Conservation (phyloP, 2,329 filamentous ascomycete genomes). For the Cercospora beticola region DNA sequence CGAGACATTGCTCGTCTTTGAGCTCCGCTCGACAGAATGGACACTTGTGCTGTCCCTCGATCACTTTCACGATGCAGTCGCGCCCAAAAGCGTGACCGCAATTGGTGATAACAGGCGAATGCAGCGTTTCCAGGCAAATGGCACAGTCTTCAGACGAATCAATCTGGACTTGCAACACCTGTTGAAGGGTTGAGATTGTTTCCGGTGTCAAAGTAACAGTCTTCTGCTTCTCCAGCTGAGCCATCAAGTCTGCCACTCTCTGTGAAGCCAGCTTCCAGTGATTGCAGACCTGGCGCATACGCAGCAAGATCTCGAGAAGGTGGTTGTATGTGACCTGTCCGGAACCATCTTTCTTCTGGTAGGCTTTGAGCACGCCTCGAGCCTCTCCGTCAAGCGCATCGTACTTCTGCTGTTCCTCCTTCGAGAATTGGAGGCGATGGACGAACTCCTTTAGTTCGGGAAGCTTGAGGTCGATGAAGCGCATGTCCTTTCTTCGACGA, state of each 20-base stretch:
- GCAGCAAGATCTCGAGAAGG: conserved; percentile 76
- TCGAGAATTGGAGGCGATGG: conserved; percentile 69
- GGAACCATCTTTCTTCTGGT: conserved; percentile 27
- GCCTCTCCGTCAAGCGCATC: conserved; percentile 73
- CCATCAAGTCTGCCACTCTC: conserved; percentile 70
- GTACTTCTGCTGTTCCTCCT: conserved; percentile 75
- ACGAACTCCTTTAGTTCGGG: conserved; percentile 76
- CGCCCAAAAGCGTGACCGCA: conserved; percentile 81
- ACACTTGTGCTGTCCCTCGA: conserved; percentile 74
- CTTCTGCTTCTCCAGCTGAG: conserved; percentile 65
- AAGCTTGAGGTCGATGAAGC: conserved; percentile 76
- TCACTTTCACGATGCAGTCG: conserved; percentile 70
- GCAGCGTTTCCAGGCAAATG: conserved; percentile 73
- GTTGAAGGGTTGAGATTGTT: conserved; percentile 70
- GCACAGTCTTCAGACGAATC: conserved; percentile 81
- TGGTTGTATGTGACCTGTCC: conserved; percentile 63
- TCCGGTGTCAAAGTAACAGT: conserved; percentile 69
- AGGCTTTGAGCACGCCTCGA: conserved; percentile 65
- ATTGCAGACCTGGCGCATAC: conserved; percentile 82
- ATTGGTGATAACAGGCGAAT: conserved; percentile 74
- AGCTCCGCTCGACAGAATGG: conserved; percentile 78
- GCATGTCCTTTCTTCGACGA: conserved; percentile 82
- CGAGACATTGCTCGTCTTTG: conserved; percentile 58
- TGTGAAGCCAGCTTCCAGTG: conserved; percentile 82
- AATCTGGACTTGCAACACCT: conserved; percentile 72